Base-by-base conservation (phyloP, 108 stramenopile species). In the Cyclotella choctawhatcheeana region DNA sequence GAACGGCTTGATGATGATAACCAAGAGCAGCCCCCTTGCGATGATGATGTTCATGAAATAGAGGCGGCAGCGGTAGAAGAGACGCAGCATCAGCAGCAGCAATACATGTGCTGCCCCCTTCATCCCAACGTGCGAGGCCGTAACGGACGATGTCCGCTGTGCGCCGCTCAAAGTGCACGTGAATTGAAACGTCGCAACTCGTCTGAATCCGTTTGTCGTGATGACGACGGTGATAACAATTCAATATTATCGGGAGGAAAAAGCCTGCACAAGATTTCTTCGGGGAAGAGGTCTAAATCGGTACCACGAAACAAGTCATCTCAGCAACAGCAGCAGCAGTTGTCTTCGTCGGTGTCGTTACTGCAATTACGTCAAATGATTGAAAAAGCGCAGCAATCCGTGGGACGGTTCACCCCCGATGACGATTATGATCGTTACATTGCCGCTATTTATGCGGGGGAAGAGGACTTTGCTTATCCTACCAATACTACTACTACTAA, bases 301-400 rank as follows among this genome's bases (percentile, higher is more conserved):
- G 1, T 40, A 12, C 37, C 6, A 8, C 37, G 6, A 40, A 29
- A 30, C 2, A 8, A 56, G 20, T 56, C 55, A 27, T 31, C 21
- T 24, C 21, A 14, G 37, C 7, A 24, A 40, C 59, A 2, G 21
- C 56, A 61, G 7, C 21, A 40, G 4, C 17, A 22, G 37, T 40
- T 12, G 37, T 12, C 37, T 8, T 6, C 37, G 12, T 40, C 37
- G 37, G 37, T 6, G 18, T 37, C 34, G 3, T 43, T 44, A 17
- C 20, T 37, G 0, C 59, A 61, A 37, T 21, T 61, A 37, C 40
- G 59, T 22, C 59, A 61, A 56, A 30, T 56, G 27, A 30, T 56
- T 56, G 55, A 10, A 12, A 56, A 31, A 30, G 55, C 55, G 3
- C 27, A 27, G 10, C 29, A 30, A 1, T 56, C 55, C 1, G 29